These are phyloP conservation scores for Rhodamnia rubescens DNA, from an alignment of 345 rosid genomes.

Conservation along the genomic window DNA sequence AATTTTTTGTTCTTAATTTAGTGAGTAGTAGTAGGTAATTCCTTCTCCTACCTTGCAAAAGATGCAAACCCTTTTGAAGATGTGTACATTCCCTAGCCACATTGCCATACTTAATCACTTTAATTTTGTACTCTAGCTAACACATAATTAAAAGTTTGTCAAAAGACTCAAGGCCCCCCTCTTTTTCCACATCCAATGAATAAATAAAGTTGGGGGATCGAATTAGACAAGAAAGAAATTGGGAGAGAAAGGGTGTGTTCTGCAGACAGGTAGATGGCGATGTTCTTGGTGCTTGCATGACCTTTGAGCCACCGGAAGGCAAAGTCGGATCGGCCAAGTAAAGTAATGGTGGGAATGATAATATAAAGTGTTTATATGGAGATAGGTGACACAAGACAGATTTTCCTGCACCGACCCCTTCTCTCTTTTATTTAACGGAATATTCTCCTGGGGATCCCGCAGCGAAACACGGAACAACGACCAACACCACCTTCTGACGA, in stretches of 20 bases:
- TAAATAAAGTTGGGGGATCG: neutral
- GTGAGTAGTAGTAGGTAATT: neutral
- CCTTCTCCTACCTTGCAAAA: neutral
- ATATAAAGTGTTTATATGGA: neutral
- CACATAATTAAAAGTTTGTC: neutral
- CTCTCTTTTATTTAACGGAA: neutral
- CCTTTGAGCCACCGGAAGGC: neutral
- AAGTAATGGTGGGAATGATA: neutral
- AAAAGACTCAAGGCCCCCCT: neutral
- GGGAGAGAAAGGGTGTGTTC: neutral
- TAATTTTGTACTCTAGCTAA: neutral
- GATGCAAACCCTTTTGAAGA: neutral
- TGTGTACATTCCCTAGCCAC: neutral
- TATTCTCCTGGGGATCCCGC: neutral
- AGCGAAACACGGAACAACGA: neutral
- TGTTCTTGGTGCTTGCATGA: neutral
- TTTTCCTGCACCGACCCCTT: neutral
- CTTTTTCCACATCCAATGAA: neutral
- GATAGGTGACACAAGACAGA: neutral
- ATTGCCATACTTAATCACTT: neutral
- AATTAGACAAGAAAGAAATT: neutral
- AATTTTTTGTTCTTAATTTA: neutral
- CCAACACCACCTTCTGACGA: neutral
- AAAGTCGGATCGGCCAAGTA: neutral
- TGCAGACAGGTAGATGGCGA: neutral